Percentiles rank a stretch among this genome's conserved stretches.
These are phyloP conservation scores for Helotiales sp. DNA, from an alignment of 2,329 filamentous ascomycete genomes.

Conservation along the genomic window DNA sequence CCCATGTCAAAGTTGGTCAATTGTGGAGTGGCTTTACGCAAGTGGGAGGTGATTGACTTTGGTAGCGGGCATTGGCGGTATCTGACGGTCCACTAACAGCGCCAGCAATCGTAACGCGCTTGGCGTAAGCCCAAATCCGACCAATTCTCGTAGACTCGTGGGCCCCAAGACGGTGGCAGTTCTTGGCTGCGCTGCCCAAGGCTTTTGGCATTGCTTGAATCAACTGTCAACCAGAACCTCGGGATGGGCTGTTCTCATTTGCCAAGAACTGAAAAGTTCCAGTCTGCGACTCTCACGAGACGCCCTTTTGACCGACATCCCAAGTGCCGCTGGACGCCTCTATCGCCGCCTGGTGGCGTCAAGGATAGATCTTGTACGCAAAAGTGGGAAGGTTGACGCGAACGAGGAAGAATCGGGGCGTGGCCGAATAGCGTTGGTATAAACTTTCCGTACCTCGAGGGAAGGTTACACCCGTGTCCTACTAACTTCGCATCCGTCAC, in stretches of 20 bases:
- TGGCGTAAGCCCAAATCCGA: neutral
- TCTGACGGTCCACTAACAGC: neutral
- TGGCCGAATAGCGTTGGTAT: neutral
- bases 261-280: neutral
- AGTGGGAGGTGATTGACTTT: neutral
- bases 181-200: neutral
- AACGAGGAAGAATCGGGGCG: neutral
- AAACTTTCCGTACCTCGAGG: neutral
- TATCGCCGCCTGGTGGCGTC: neutral
- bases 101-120: neutral
- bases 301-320: too few species aligned
- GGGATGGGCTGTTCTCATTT: neutral
- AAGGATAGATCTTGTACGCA: neutral
- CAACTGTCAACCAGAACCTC: neutral
- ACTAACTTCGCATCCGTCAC: constrained; percentile 5
- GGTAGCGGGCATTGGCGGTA: neutral
- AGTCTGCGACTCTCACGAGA: neutral
- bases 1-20: too few species aligned
- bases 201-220: neutral
- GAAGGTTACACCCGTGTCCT: neutral
- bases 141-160: neutral
- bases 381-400: neutral
- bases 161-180: neutral
- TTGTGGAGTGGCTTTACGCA: neutral
- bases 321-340: too few species aligned